Base-by-base conservation (phyloP, 176 grass and related monocot species). In the Lolium multiflorum region DNA sequence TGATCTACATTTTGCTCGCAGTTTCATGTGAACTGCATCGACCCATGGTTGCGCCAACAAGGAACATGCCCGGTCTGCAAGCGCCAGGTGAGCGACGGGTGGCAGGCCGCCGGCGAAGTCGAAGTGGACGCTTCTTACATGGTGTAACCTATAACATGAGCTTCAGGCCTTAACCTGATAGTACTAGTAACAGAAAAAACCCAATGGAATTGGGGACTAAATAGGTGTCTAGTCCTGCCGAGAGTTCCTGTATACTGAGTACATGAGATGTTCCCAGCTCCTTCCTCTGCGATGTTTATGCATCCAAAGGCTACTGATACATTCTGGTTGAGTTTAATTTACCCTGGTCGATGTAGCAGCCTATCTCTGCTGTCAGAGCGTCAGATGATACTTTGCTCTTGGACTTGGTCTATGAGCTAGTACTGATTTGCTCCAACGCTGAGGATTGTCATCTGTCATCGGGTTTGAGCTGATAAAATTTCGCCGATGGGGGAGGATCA, bases 31-130 rank as follows among this genome's bases (percentile, higher is more conserved):
- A 86, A 89, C 67, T 98, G 97, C 76, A 98, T 98, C 16, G 97
- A 98, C 80, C 97, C 97, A 38, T 98, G 97, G 97, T 54, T 98
- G 84, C 94, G 96, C 51, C 97, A 98, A 54, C 92, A 94, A 89
- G 97, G 94, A 11, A 98, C 93, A 84, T 98, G 97, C 81, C 97
- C 97, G 25, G 83, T 98, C 58, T 98, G 97, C 90, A 98, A 98
- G 86, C 92, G 96, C 61, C 86, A 86, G 47, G 97, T 90, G 9
- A 88, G 81, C 47, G 78, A 90, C 35, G 89, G 77, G 47, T 95
- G 93, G 91, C 89, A 71, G 39, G 73, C 24, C 7, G 56, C 55
- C 10, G 74, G 81, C 21, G 75, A 83, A 49, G 73, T 80, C 15
- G 93, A 92, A 74, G 63, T 43, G 9, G 93, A 94, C 78, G 92